Evolutionary conservation across 345 rosid species (phyloP).

Genomic region (Pugionium dolabratum): DNA sequence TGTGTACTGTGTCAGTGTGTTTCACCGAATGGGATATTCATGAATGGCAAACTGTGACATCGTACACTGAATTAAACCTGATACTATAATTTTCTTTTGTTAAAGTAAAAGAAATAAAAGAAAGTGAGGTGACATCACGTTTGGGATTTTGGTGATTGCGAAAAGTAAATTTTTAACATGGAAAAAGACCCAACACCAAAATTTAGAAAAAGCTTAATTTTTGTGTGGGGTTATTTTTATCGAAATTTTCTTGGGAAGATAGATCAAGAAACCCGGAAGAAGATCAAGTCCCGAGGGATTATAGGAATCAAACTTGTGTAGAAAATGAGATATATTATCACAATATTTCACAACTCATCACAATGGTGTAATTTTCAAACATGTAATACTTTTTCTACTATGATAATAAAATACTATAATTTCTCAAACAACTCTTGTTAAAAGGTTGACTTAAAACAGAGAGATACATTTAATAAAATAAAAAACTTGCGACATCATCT

Average conservation of each 20-base stretch:
- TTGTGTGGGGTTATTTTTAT: background rate
- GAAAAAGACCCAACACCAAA: constrained; percentile 8
- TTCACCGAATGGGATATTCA: background rate
- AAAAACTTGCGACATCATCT: too few relatives aligned
- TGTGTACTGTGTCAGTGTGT: background rate
- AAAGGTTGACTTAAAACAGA: too few relatives aligned
- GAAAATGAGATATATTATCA: too few relatives aligned
- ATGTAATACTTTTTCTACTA: too few relatives aligned
- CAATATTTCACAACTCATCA: too few relatives aligned
- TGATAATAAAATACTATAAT: too few relatives aligned
- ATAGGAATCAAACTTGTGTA: too few relatives aligned
- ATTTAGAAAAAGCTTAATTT: background rate
- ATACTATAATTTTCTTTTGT: background rate
- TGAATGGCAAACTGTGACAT: background rate
- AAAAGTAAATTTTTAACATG: background rate
- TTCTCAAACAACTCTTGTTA: too few relatives aligned
- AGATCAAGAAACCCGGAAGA: constrained; percentile 18
- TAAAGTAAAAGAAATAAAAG: background rate
- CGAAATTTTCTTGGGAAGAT: constrained; percentile 6
- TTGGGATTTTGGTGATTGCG: background rate
- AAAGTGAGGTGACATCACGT: constrained; percentile 13
- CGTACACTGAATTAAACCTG: background rate
- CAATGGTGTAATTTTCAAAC: too few relatives aligned
- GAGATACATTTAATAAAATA: too few relatives aligned
- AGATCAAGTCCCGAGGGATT: too few relatives aligned